Base-by-base conservation (phyloP, 768 basidiomycete species). In the Mycena metata region DNA sequence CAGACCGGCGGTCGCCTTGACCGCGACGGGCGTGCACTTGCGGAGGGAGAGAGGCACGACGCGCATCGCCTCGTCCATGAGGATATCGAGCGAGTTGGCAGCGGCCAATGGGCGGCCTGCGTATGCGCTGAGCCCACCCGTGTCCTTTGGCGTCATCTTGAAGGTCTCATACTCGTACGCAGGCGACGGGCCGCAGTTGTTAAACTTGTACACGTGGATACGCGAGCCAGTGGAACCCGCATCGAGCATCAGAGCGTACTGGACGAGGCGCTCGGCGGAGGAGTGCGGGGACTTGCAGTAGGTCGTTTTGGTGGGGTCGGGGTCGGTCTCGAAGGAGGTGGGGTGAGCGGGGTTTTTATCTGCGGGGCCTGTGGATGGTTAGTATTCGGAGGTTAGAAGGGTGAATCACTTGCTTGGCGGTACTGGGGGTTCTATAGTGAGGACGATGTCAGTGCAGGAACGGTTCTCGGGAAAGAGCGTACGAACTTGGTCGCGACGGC, bases 131-230 rank as follows among this genome's bases (percentile, higher is more conserved):
- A 99, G 82, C 23, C 52, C 52, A n/a, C 57, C 65, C 35, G 12
- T 15, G 0, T 97, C 96, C 0, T 94, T 95, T 30, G 92, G 85
- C 9, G 86, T 90, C 85, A 89, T 88, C 75, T 88, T 88, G 86
- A 98, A 99, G 9, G 93, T 92, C 76, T 99, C 98, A 83, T 96
- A 96, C 77, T 99, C 97, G 79, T 93, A 94, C 23, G 83, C 76
- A 1, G 96, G 90, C 0, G 92, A 88, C 0, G 90, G 78, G 0
- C 84, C 83, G 82, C 96, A 96, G 83, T 96, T 91, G 86, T 97
- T 86, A 89, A 99, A 98, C 77, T 98, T 99, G 90, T 99, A 99
- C 36, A 99, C 87, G 85, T 99, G 98, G 75, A 99, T 96, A 19
- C 98, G 89, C 0, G 96, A 98, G 21, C 97, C 98, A 0, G 96